Evolutionary conservation across 768 basidiomycete genomes (phyloP), one percentile per base, ranked within the genome.

Genomic region (Panaeolus cyanescens): DNA sequence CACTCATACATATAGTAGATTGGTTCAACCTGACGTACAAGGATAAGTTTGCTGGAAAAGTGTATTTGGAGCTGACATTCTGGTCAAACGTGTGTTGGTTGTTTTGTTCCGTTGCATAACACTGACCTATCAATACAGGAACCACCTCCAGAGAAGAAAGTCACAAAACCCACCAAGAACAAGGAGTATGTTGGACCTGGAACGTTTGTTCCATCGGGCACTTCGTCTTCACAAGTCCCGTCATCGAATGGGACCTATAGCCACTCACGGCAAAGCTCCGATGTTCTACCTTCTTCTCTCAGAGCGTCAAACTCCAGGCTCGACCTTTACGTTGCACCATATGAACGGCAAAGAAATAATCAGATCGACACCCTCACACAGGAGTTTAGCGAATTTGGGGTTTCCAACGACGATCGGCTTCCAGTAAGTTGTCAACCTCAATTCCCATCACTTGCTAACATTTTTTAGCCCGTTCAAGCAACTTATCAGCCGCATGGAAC

Each of bases 21-120:
- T 99, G 96, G 97, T 95, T 96, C 71, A 89, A 89, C 20, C 80
- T 99, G 28, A 85, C 83, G 73, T 83, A 91, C 77, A 98, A 96
- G 75, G 93, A 93, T 64, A 93, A 93, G 67, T 98, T 97, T 72
- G 88, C 89, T 28, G 97, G 97, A 6, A 96, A 99, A 73, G 89
- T 99, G 12, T 99, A 96, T 71, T 80, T 99, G 20, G 97, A 99
- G 72, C 74, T 99, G 68, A 99, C 97, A 0, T 99, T 96, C 77
- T 99, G 93, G 88, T 95, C 95, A 9, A 93, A 94, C 71, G 93
- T 93, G 63, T 59, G 90, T 82, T 30, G 32, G 63, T 42, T 25
- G n/a, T 50, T 40, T 42, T 19, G 20, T 8, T n/a, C 39, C 15
- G 25, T 56, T 60, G 37, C 62, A 64, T 50, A 65, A 55, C 30